Evolutionary conservation across 345 rosid genomes (phyloP).

Genomic region (Hypericum perforatum): DNA sequence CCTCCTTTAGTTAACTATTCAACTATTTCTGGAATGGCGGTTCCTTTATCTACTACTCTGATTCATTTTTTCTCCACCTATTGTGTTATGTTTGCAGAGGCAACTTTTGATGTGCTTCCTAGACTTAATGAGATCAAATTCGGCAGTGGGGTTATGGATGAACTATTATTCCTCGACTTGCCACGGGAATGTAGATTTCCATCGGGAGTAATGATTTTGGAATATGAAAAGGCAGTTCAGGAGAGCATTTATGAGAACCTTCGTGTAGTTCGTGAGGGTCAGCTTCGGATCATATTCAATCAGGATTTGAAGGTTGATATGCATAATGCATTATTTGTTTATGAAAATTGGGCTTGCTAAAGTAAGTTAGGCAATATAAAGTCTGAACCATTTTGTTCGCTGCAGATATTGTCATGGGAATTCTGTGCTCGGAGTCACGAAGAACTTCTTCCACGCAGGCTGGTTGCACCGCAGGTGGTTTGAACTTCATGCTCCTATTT

Average conservation of each 20-base stretch:
- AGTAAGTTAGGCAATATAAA: slow-evolving; percentile 2
- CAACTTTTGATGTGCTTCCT: slow-evolving; percentile 89
- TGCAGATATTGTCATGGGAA: slow-evolving; percentile 92
- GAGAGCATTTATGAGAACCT: slow-evolving; percentile 96
- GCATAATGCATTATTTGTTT: slow-evolving; percentile 9
- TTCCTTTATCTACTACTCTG: slow-evolving; percentile 1
- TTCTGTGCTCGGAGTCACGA: slow-evolving; percentile 91
- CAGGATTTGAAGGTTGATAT: slow-evolving; percentile 72
- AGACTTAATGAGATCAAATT: slow-evolving; percentile 94
- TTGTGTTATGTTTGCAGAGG: slow-evolving; percentile 43
- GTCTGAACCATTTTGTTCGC: neutral
- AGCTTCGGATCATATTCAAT: slow-evolving; percentile 77
- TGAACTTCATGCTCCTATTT: slow-evolving; percentile 2
- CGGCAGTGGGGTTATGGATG: slow-evolving; percentile 92
- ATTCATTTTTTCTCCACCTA: too few relatives aligned
- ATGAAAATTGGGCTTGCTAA: slow-evolving; percentile 3
- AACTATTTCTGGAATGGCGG: neutral
- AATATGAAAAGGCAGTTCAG: slow-evolving; percentile 86
- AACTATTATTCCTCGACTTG: slow-evolving; percentile 78
- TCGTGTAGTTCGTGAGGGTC: slow-evolving; percentile 98
- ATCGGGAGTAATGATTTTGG: slow-evolving; percentile 74
- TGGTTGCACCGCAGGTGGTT: slow-evolving; percentile 89
- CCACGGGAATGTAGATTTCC: slow-evolving; percentile 72
- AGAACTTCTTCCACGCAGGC: slow-evolving; percentile 90
- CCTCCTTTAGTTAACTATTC: too few relatives aligned